These are phyloP conservation scores for Penicillium freii DNA, from an alignment of 2,329 filamentous ascomycete genomes.

Conservation along the genomic window DNA sequence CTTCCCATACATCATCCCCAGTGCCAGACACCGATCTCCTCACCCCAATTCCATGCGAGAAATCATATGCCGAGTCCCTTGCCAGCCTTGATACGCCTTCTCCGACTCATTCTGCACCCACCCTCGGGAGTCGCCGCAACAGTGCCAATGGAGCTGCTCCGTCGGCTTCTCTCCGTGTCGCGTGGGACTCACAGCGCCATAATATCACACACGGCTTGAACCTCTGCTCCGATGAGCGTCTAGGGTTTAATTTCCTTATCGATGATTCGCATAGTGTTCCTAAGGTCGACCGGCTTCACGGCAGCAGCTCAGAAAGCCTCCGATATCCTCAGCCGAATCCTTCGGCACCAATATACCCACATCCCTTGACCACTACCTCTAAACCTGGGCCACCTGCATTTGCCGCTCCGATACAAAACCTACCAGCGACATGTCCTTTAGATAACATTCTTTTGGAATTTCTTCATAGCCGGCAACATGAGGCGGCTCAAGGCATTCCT, in stretches of 20 bases:
- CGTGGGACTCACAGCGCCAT: slow-evolving; percentile 45
- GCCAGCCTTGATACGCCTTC: slow-evolving; percentile 31
- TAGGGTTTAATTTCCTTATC: slow-evolving; percentile 72
- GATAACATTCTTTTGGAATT: slow-evolving; percentile 80
- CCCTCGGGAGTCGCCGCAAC: slow-evolving; percentile 25
- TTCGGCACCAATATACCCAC: slow-evolving; percentile 24
- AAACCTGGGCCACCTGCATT: slow-evolving; percentile 35
- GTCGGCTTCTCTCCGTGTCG: slow-evolving; percentile 37
- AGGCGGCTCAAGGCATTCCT: slow-evolving; percentile 65
- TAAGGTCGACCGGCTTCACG: slow-evolving; percentile 50
- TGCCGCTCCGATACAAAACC: slow-evolving; percentile 56
- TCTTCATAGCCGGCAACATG: slow-evolving; percentile 63
- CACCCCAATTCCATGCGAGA: slow-evolving; percentile 24
- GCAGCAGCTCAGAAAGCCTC: slow-evolving; percentile 26
- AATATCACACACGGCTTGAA: slow-evolving; percentile 56
- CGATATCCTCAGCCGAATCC: slow-evolving; percentile 24
- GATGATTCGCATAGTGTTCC: slow-evolving; percentile 57
- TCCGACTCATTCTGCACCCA: slow-evolving; percentile 30
- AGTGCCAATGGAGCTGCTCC: slow-evolving; percentile 21
- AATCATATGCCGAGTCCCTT: slow-evolving; percentile 30
- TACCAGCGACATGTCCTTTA: slow-evolving; percentile 69
- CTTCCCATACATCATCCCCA: slow-evolving; percentile 26
- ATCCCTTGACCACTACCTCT: slow-evolving; percentile 23
- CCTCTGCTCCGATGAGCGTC: slow-evolving; percentile 58
- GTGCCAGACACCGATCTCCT: slow-evolving; percentile 28